Evolutionary conservation across 768 basidiomycete species (phyloP).

Genomic region (Mycena indigotica): DNA sequence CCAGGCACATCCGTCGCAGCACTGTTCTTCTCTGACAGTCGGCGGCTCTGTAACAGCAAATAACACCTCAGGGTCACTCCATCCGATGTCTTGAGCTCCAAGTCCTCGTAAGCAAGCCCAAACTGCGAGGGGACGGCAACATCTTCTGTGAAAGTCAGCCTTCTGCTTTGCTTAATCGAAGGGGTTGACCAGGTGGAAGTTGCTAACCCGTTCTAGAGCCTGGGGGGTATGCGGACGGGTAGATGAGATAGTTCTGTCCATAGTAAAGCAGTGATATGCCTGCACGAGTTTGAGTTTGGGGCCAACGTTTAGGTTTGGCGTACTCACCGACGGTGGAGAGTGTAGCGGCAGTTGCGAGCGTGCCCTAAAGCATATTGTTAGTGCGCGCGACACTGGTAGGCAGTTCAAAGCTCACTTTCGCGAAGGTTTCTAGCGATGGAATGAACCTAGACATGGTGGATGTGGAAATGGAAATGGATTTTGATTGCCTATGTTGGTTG

Average conservation of each 20-base stretch:
- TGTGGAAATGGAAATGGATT: no score
- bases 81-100: constrained; percentile 74
- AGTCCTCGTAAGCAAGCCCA: constrained; percentile 73
- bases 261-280: constrained; percentile 79
- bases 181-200: constrained; percentile 13
- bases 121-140: constrained; percentile 72
- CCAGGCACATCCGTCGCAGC: constrained; percentile 37
- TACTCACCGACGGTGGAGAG: constrained; percentile 55
- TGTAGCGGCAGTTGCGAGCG: constrained; percentile 57
- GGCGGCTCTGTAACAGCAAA: constrained; percentile 65
- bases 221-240: constrained; percentile 78
- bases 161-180: no score
- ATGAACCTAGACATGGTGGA: constrained; percentile 29
- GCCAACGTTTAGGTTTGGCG: no score
- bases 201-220: constrained; percentile 74
- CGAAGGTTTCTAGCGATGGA: constrained; percentile 50
- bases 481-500: no score
- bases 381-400: no score
- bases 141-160: constrained; percentile 41
- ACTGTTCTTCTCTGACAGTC: constrained; percentile 40
- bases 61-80: constrained; percentile 73
- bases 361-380: constrained; percentile 35
- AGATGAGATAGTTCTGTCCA: constrained; percentile 88
- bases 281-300: no score
- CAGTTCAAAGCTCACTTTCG: no score